Evolutionary conservation across 192 early-diverging fungal species (phyloP).

Genomic region (Umbelopsis sp.): DNA sequence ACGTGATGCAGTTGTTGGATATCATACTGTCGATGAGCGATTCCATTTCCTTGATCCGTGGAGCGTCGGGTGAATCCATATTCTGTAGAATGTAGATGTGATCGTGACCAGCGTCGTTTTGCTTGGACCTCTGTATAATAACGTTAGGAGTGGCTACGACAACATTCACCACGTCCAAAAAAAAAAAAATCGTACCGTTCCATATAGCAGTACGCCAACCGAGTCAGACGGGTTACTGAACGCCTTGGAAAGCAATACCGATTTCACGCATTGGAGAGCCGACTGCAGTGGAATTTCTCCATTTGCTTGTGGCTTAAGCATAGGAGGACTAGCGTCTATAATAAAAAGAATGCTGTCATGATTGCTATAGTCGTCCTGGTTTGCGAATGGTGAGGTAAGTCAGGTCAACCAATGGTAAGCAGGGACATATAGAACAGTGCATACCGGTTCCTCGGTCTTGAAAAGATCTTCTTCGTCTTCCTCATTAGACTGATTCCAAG

Average conservation of each 20-base stretch:
- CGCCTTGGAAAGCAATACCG: constrained; percentile 46
- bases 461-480: neutral
- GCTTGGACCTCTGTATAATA: neutral
- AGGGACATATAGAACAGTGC: neutral
- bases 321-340: constrained; percentile 49
- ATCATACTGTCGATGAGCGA: constrained; percentile 50
- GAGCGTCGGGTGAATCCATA: constrained; percentile 61
- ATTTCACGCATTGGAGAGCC: constrained; percentile 40
- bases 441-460: neutral
- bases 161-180: neutral
- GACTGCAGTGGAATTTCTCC: constrained; percentile 44
- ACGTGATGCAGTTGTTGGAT: too few relatives aligned
- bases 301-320: constrained; percentile 38
- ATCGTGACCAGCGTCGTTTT: constrained; percentile 57
- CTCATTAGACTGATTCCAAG: neutral
- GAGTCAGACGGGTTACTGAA: constrained; percentile 42
- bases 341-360: constrained; percentile 55
- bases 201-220: constrained; percentile 48
- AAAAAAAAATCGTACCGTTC: constrained; percentile 43
- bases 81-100: constrained; percentile 64
- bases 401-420: neutral
- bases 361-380: constrained; percentile 16
- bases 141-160: neutral
- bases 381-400: neutral
- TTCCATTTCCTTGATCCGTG: constrained; percentile 63